These are phyloP conservation scores for Colletotrichum camelliae DNA, from an alignment of 2,329 filamentous ascomycete species.

Conservation along the genomic window DNA sequence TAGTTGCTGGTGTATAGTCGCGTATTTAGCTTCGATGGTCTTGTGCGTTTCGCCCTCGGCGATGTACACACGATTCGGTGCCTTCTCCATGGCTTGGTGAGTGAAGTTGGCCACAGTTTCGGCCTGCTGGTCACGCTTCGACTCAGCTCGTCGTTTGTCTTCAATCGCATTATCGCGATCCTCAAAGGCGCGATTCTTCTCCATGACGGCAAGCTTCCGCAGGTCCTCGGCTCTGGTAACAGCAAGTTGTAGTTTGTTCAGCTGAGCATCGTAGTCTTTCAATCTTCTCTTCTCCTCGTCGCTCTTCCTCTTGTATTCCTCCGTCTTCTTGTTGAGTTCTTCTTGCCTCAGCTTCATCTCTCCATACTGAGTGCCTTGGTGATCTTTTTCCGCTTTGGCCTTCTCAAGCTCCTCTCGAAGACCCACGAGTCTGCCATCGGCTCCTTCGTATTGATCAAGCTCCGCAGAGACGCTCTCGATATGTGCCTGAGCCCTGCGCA, in stretches of 20 bases:
- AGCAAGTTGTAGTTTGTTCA: slow-evolving; percentile 63
- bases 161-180: slow-evolving; percentile 52
- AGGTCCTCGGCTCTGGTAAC: slow-evolving; percentile 51
- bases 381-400: slow-evolving; percentile 45
- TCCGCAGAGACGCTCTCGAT: slow-evolving; percentile 60
- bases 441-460: slow-evolving; percentile 70
- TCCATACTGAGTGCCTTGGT: slow-evolving; percentile 61
- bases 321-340: slow-evolving; percentile 49
- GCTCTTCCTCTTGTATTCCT: slow-evolving; percentile 43
- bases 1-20: slow-evolving; percentile 64
- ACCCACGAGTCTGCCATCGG: slow-evolving; percentile 68
- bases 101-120: slow-evolving; percentile 58
- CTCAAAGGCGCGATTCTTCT: slow-evolving; percentile 67
- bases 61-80: slow-evolving; percentile 63
- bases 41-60: slow-evolving; percentile 67
- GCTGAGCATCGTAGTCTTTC: slow-evolving; percentile 29
- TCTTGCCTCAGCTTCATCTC: slow-evolving; percentile 53
- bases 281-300: slow-evolving; percentile 41
- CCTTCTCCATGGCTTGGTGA: slow-evolving; percentile 58
- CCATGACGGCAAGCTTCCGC: slow-evolving; percentile 57
- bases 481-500: slow-evolving; percentile 66
- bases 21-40: slow-evolving; percentile 59
- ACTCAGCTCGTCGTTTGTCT: slow-evolving; percentile 49
- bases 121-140: slow-evolving; percentile 51
- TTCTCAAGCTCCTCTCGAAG: slow-evolving; percentile 65